phyloP scores from a whole-genome alignment of 805 yeast genomes.

The Ogataea ramenticola region DNA sequence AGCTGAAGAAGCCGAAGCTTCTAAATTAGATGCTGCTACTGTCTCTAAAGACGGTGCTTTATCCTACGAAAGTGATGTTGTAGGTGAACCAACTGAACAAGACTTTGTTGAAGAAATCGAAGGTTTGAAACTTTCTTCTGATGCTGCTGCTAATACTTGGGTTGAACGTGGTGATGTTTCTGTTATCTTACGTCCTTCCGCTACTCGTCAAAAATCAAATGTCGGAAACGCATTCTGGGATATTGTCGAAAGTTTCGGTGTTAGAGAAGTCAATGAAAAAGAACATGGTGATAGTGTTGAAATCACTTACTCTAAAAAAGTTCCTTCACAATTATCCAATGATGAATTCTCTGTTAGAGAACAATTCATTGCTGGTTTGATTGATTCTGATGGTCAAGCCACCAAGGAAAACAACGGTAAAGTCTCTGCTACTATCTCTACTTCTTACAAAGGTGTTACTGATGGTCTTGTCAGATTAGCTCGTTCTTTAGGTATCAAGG shows the following conservation, averaged over 20 bases:
- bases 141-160: neutral
- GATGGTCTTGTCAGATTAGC: conserved; percentile 31
- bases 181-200: conserved; percentile 2
- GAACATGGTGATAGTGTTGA: conserved; percentile 1
- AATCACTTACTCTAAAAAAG: conserved; percentile 14
- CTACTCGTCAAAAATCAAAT: neutral
- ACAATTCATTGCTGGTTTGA: conserved; percentile 35
- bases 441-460: conserved; percentile 24
- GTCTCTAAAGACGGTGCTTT: neutral
- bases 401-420: conserved; percentile 1
- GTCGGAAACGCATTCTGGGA: conserved; percentile 25
- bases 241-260: conserved; percentile 8
- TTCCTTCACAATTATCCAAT: conserved; percentile 27
- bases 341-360: conserved; percentile 36
- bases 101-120: conserved; percentile 1
- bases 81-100: conserved; percentile 2
- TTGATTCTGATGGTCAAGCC: conserved; percentile 33
- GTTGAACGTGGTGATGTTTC: conserved; percentile 1
- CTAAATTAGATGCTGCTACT: too few species aligned
- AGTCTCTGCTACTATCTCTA: conserved; percentile 23
- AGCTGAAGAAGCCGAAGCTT: too few species aligned
- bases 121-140: neutral
- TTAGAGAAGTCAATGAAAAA: conserved; percentile 14
- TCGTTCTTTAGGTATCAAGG: conserved; percentile 37
- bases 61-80: conserved; percentile 5